A percentile compares a stretch with the other conserved stretches of the same genome.
Conservation (phyloP, 768 basidiomycete species). For the Termitomyces sp. region DNA sequence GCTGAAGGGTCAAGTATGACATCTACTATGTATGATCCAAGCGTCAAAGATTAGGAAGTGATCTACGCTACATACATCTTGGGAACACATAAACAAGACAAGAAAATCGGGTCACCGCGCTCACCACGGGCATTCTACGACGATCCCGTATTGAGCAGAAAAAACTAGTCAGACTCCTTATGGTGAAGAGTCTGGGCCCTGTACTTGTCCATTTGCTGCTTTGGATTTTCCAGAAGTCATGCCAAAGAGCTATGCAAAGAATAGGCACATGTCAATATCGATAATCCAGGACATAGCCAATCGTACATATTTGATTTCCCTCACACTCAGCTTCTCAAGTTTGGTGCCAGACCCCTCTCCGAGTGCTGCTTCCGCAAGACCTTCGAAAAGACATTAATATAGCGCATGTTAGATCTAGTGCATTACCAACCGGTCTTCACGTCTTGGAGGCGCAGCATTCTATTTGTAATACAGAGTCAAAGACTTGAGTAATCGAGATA, state of each 20-base stretch:
- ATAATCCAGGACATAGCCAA: not conserved
- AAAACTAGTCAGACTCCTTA: not conserved
- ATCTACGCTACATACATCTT: not conserved
- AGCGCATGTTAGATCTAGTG: not conserved
- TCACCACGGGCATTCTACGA: not conserved
- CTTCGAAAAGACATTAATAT: conserved; percentile 16
- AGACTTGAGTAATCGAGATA: not conserved
- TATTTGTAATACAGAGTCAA: conserved; percentile 14
- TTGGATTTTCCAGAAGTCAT: conserved; percentile 19
- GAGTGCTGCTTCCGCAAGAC: conserved; percentile 62
- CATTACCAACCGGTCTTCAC: conserved; percentile 46
- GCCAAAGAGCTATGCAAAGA: conserved; percentile 27
- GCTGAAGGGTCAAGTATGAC: not conserved
- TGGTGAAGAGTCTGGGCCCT: not conserved
- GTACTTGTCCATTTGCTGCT: not conserved
- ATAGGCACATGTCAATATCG: not conserved
- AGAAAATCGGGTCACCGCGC: not conserved
- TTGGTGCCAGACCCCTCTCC: conserved; percentile 62
- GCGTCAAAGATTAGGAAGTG: not conserved
- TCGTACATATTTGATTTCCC: conserved; percentile 57
- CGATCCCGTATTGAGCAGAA: not conserved
- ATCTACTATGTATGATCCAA: not conserved
- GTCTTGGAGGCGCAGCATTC: conserved; percentile 66
- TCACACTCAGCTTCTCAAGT: conserved; percentile 61
- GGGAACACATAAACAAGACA: not conserved